These are phyloP conservation scores for Asterella californica DNA, from an alignment of 225 moss, liverwort and hornwort species.

Conservation along the genomic window DNA sequence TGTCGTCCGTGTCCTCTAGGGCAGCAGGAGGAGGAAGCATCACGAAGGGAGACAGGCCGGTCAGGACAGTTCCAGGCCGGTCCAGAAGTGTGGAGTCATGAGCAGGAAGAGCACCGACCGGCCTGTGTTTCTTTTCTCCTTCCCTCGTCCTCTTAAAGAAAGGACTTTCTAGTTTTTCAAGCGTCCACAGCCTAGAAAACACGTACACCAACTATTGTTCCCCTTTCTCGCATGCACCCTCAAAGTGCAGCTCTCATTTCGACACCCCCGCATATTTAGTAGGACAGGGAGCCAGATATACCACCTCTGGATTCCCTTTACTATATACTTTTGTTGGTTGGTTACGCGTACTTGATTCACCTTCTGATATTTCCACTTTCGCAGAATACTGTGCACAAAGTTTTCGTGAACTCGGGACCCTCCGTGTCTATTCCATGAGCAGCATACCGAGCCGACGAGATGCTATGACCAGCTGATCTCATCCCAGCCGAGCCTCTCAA, in stretches of 20 bases:
- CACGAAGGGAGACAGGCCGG: neutral
- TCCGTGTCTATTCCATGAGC: too few relatives aligned
- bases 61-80: too few relatives aligned
- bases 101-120: neutral
- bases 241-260: neutral
- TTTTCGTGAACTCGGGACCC: too few relatives aligned
- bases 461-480: too few relatives aligned
- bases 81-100: too few relatives aligned
- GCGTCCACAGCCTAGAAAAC: neutral
- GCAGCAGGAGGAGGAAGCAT: neutral
- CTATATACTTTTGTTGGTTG: too few relatives aligned
- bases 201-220: neutral
- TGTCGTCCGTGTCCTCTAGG: neutral
- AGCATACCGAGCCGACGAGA: too few relatives aligned
- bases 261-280: neutral
- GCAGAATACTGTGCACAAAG: too few relatives aligned
- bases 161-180: neutral
- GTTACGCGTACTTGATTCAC: too few relatives aligned
- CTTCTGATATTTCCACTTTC: too few relatives aligned
- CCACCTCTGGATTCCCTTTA: neutral
- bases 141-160: too few relatives aligned
- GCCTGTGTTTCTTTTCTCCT: neutral
- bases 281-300: neutral
- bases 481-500: too few relatives aligned
- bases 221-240: neutral